A percentile compares a stretch with the other conserved stretches of the same genome.
Evolutionary conservation across 2,329 filamentous ascomycete genomes (phyloP).

Genomic region (Fusarium tricinctum): DNA sequence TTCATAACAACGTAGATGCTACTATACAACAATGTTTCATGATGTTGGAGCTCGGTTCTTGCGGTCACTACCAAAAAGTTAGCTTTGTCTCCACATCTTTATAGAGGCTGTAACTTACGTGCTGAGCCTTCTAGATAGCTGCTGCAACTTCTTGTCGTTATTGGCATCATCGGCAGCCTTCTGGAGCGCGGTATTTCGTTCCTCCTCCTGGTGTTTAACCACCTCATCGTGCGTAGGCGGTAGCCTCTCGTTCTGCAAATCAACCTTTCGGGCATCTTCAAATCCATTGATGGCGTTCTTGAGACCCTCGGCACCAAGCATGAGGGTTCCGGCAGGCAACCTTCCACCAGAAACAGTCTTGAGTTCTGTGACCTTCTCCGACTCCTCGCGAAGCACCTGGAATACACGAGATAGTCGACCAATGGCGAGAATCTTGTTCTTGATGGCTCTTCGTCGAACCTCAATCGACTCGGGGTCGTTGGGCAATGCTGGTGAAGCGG

Average conservation of each 20-base stretch:
- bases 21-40: conserved; percentile 48
- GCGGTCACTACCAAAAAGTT: conserved; percentile 44
- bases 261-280: conserved; percentile 96
- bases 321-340: conserved; percentile 93
- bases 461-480: conserved; percentile 89
- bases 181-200: conserved; percentile 85
- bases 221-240: conserved; percentile 96
- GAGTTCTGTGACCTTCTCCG: conserved; percentile 94
- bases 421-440: conserved; percentile 99
- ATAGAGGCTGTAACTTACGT: conserved; percentile 70
- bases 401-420: conserved; percentile 97
- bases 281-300: conserved; percentile 98
- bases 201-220: conserved; percentile 83
- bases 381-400: conserved; percentile 97
- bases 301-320: conserved; percentile 98
- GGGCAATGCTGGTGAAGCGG: conserved; percentile 76
- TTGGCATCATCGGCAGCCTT: conserved; percentile 90
- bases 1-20: conserved; percentile 46
- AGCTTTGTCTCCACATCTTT: neutral
- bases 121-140: conserved; percentile 91
- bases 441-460: conserved; percentile 95
- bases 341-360: conserved; percentile 96
- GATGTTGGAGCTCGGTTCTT: conserved; percentile 48
- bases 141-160: conserved; percentile 88
- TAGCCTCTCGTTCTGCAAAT: conserved; percentile 94